Base-by-base conservation (phyloP, 768 basidiomycete species). In the Suillus placidus region DNA sequence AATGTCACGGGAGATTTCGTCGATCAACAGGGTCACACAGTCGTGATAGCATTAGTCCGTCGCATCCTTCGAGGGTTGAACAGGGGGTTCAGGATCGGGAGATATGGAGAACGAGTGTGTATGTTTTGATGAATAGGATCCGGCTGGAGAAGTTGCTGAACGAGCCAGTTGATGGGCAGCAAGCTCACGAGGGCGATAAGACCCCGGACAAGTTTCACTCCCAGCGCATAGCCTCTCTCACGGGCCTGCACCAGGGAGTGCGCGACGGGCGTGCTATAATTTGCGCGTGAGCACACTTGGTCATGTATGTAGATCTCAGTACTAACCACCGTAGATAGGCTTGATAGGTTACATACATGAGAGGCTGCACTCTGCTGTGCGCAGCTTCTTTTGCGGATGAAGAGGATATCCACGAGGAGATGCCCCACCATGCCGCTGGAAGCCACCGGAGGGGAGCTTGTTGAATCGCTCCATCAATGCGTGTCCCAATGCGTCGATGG, bases 151-250 rank as follows among this genome's bases (percentile, higher is more conserved):
- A 1, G 79, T 78, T 10, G 69, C 56, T 10, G 66, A 43, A 40
- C 58, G 40, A 42, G 58, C 26, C 26, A 42, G 10, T 10, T 60
- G 58, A 42, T 74, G 83, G 2, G 87, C 87, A 6, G 82, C 78
- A 34, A 85, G 67, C 72, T 97, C 95, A 64, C 91, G 85, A 0
- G 87, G 82, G 71, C 95, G 93, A 76, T 98, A 98, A 3, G 95
- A 0, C 95, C 95, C 30, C 95, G 87, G 37, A 97, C 95, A 57
- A 98, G 89, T 77, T 97, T 98, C 63, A 94, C 88, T 12, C 95
- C 95, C 0, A 97, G 83, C 0, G 91, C 82, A 73, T 93, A 97
- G 43, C 85, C 82, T 67, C 88, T 81, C 60, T 74, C 75, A 67
- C 84, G 81, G 4, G 95, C 91, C 60, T 92, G 89, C 18, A 77